Evolutionary conservation across 257 asterid species (phyloP), one percentile per base, ranked within the genome.

Genomic region (Henckelia pumila): DNA sequence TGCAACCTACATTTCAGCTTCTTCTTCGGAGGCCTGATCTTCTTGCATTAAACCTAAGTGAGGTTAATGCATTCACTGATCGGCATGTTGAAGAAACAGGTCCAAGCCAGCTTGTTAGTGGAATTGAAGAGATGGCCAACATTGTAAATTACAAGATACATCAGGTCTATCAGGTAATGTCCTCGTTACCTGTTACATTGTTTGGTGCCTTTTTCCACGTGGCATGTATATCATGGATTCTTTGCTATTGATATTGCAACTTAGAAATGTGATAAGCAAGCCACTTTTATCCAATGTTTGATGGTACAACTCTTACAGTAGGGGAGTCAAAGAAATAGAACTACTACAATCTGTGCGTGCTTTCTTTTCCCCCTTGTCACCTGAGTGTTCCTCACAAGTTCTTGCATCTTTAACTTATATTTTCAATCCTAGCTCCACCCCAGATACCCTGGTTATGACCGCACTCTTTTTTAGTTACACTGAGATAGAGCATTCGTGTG

Each of bases 1-100:
- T 94, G 59, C 97, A 94, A 59, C 99, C 96, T 19, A 91, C 99
- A 4, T 88, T 94, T 71, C 95, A 80, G 72, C 85, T 84, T 61
- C 87, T 94, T 52, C 94, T 94, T 60, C 83, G 81, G 76, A 88
- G 97, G 79, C 95, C 97, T 5, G 95, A 90, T 73, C 80, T 9
- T 58, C 96, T 94, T 47, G 89, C 81, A 69, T 74, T 94, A 59
- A 94, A 94, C 85, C 73, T 87, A 56, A 77, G 66, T 14, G 99
- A 94, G 80, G 72, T 76, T 30, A 75, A 82, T 26, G 68, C 91
- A 64, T 69, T 67, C 61, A 94, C 97, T 8, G 90, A 84, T 76
- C 95, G 99, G 49, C 83, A 75, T 61, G 95, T 94, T 59, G 95
- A 79, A 67, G 97, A 94, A 59, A 80, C 80, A 21, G 95, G 91